Base-by-base conservation (phyloP, 192 early-diverging fungal genomes). In the Pilaira anomala region DNA sequence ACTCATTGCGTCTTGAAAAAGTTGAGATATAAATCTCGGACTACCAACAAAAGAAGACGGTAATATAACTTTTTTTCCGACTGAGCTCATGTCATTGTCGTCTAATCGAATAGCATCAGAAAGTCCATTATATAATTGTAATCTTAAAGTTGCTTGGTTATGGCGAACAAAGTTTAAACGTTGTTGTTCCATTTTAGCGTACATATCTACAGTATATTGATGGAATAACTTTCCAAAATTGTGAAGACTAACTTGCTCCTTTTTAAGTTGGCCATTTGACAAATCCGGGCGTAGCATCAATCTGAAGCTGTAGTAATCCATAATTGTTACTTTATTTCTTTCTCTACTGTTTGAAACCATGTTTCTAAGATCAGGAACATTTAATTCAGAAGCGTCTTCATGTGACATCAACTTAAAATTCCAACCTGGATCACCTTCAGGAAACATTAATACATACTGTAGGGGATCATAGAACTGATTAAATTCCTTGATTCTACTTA, bases 1-100 rank as follows among this genome's bases (percentile, higher is more conserved):
- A n/a, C 60, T 33, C 26, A 76, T 61, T 1, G 66, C 62, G 50
- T 76, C 69, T 48, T 76, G 74, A 30, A 66, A 72, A 2, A 71
- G 24, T n/a, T 71, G 63, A 3, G 40, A 26, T 63, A 76, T 68
- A 16, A 66, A 24, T 1, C 63, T 16, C 1, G 66, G 66, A 11
- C 66, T 42, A 22, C 66, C 60, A 25, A 52, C 3, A 53, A 66
- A 76, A 3, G 25, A 40, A 9, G 60, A 72, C 11, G 69, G 66
- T 6, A 76, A 39, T 6, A 76, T 42, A 19, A 57, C 46, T 0
- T 48, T 19, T 7, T 29, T 48, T 6, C 69, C 62, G 13, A 50
- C 9, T 19, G 3, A 5, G 36, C 13, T 28, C 6, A 46, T 25
- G 2, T 46, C 21, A 8, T 1, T 2, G 13, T 58, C 40, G 2